A percentile compares a stretch with the other conserved stretches of the same genome.
Evolutionary conservation across 257 asterid species (phyloP).

Genomic region (Petunia secreta): DNA sequence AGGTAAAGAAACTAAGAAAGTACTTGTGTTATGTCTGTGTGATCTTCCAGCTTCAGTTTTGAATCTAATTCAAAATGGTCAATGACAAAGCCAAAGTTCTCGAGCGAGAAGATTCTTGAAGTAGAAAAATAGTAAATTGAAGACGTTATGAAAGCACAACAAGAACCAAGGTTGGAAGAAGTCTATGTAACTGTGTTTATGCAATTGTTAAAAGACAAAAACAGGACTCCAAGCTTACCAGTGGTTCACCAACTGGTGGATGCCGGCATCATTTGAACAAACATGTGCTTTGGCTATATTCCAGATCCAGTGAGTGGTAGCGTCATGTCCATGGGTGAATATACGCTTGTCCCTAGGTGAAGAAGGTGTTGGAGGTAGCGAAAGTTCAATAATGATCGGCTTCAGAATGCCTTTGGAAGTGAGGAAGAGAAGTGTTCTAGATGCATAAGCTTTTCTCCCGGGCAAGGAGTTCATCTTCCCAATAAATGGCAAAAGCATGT

Average conservation of each 20-base stretch:
- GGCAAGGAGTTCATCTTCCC: constrained; percentile 79
- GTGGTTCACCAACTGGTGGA: constrained; percentile 90
- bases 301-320: constrained; percentile 81
- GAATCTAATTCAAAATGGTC: background rate
- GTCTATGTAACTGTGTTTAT: background rate
- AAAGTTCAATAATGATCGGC: constrained; percentile 67
- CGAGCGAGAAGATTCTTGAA: background rate
- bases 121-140: too few relatives aligned
- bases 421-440: constrained; percentile 66
- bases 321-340: constrained; percentile 67
- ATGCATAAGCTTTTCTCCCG: constrained; percentile 83
- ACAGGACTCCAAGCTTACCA: constrained; percentile 50
- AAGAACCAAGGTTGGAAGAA: background rate
- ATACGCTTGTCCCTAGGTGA: constrained; percentile 60
- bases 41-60: background rate
- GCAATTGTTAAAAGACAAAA: constrained; percentile 25
- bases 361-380: constrained; percentile 67
- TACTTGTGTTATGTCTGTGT: background rate
- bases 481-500: constrained; percentile 71
- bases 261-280: constrained; percentile 86
- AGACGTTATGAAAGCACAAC: background rate
- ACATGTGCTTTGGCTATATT: constrained; percentile 92
- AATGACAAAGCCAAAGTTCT: background rate
- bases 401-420: constrained; percentile 46
- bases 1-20: constrained; percentile 45